Evolutionary conservation across 768 basidiomycete genomes (phyloP).

Genomic region (Phylloporus scabripes): DNA sequence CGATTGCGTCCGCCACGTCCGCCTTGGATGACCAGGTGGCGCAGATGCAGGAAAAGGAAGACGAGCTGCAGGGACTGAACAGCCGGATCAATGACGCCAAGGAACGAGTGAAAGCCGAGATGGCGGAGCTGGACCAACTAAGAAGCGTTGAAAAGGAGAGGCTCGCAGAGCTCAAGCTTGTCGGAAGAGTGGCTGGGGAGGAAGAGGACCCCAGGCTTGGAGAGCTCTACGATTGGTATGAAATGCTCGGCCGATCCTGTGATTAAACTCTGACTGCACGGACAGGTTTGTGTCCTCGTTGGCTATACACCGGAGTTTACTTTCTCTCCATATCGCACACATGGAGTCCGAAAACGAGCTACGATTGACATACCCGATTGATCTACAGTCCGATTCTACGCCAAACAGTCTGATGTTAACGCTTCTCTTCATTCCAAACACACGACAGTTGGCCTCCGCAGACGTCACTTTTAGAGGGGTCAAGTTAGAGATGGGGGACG

Average conservation of each 20-base stretch:
- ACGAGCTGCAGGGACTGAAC: constrained; percentile 53
- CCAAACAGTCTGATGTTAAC: constrained; percentile 43
- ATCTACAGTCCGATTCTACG: constrained; percentile 19
- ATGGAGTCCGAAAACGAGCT: constrained; percentile 73
- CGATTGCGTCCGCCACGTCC: constrained; percentile 66
- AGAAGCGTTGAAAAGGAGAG: constrained; percentile 67
- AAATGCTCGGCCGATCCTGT: constrained; percentile 2
- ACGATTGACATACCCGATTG: constrained; percentile 57
- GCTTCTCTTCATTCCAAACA: constrained; percentile 67
- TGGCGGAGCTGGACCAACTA: constrained; percentile 51
- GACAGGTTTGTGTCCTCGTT: constrained; percentile 69
- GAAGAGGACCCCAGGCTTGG: constrained; percentile 61
- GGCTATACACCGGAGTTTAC: constrained; percentile 55
- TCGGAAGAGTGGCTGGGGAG: constrained; percentile 45
- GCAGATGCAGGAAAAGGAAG: constrained; percentile 73
- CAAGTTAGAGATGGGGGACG: constrained; percentile 52
- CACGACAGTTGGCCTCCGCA: constrained; percentile 57
- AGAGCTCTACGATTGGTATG: constrained; percentile 67
- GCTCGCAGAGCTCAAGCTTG: constrained; percentile 45
- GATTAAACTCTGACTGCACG: constrained; percentile 1
- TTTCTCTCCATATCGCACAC: constrained; percentile 54
- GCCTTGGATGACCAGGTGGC: constrained; percentile 70
- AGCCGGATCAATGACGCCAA: constrained; percentile 49
- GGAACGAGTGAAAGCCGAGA: constrained; percentile 53
- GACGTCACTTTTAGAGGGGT: constrained; percentile 48